phyloP scores from a whole-genome alignment of 352 stramenopile species.

The Phytophthora syringae region DNA sequence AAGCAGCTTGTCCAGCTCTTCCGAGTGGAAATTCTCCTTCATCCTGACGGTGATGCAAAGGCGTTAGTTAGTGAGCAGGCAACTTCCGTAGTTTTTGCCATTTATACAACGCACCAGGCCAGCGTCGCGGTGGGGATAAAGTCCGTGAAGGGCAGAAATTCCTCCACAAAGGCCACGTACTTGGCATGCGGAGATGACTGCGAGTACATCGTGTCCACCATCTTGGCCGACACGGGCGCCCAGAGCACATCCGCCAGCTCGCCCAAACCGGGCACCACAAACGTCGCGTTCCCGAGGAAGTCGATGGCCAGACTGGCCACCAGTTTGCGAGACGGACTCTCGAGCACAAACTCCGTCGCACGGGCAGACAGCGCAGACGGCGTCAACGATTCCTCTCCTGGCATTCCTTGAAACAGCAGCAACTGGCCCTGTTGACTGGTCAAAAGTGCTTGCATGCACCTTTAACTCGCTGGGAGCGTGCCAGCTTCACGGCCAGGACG shows the following conservation, averaged over 20 bases:
- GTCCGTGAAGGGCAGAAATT: slow-evolving; percentile 95
- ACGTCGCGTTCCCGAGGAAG: slow-evolving; percentile 88
- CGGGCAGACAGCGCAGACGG: slow-evolving; percentile 39
- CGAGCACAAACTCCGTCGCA: slow-evolving; percentile 53
- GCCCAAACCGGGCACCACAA: slow-evolving; percentile 87
- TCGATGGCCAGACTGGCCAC: slow-evolving; percentile 88
- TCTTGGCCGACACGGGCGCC: slow-evolving; percentile 89
- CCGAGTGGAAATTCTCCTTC: slow-evolving; percentile 61
- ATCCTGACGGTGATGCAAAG: slow-evolving; percentile 32
- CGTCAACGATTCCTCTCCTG: slow-evolving; percentile 38
- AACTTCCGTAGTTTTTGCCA: neutral
- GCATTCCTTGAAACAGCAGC: slow-evolving; percentile 62
- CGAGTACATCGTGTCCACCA: slow-evolving; percentile 94
- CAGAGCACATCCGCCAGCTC: slow-evolving; percentile 93
- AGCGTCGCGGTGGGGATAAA: slow-evolving; percentile 94
- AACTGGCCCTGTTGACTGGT: slow-evolving; percentile 65
- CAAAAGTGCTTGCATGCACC: slow-evolving; percentile 48
- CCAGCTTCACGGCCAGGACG: slow-evolving; percentile 53
- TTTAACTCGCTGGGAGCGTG: slow-evolving; percentile 57
- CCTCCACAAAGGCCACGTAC: slow-evolving; percentile 86
- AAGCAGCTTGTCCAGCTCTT: slow-evolving; percentile 46
- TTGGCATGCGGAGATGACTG: slow-evolving; percentile 84
- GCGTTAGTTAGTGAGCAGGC: neutral
- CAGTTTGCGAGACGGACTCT: slow-evolving; percentile 66
- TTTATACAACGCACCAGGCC: slow-evolving; percentile 70